A percentile compares a stretch with the other conserved stretches of the same genome.
Evolutionary conservation across 1,139 yeast genomes (phyloP).

Genomic region (Kluyveromyces sp.): DNA sequence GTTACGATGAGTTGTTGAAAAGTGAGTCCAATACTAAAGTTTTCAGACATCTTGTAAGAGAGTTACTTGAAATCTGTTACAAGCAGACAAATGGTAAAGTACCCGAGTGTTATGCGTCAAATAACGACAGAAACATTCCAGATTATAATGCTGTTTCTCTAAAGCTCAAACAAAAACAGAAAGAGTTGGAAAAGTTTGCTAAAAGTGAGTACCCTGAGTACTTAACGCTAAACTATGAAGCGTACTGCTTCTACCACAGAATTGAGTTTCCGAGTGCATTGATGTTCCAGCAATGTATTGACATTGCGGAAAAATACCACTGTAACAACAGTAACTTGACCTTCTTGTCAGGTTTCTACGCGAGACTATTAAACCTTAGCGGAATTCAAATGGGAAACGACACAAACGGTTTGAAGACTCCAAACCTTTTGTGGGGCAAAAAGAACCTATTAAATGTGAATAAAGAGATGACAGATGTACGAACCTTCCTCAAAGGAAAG

Average conservation of each 20-base stretch:
- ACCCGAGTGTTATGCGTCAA: slow-evolving; percentile 13
- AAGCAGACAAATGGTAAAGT: slow-evolving; percentile 18
- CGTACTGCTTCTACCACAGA: slow-evolving; percentile 29
- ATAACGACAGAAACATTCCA: slow-evolving; percentile 9
- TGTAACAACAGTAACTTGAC: slow-evolving; percentile 21
- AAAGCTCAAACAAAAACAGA: slow-evolving; percentile 17
- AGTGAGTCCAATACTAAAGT: slow-evolving; percentile 19
- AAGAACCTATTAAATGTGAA: neutral
- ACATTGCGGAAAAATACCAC: slow-evolving; percentile 20
- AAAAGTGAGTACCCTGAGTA: slow-evolving; percentile 28
- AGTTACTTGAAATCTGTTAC: slow-evolving; percentile 21
- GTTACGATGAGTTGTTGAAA: slow-evolving; percentile 20
- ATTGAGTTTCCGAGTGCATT: slow-evolving; percentile 29
- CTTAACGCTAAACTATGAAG: slow-evolving; percentile 28
- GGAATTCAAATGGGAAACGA: slow-evolving; percentile 24
- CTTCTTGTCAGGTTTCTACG: slow-evolving; percentile 26
- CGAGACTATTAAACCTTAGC: slow-evolving; percentile 22
- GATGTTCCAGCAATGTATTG: slow-evolving; percentile 23
- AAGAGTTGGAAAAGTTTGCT: slow-evolving; percentile 19
- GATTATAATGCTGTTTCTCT: slow-evolving; percentile 18
- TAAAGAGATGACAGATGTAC: neutral
- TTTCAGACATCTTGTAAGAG: slow-evolving; percentile 25
- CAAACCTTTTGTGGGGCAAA: slow-evolving; percentile 12
- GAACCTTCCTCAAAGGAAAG: neutral
- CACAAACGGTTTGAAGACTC: slow-evolving; percentile 1